phyloP scores from a whole-genome alignment of 352 stramenopile species.

The Globisporangium nagaii region DNA sequence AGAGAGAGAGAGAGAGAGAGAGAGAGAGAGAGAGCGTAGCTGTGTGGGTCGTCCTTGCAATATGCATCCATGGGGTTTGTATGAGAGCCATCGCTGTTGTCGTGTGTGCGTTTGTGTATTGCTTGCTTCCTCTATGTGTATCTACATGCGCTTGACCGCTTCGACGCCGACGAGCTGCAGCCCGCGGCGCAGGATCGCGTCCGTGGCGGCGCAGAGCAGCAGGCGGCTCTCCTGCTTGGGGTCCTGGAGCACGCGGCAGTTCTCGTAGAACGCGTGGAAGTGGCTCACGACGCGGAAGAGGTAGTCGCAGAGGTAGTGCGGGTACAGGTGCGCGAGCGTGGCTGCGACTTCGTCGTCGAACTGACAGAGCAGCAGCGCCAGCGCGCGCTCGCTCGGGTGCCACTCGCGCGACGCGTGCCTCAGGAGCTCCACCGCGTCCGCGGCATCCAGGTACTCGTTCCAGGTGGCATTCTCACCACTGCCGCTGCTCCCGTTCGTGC shows the following conservation, averaged over 20 bases:
- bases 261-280: constrained; percentile 82
- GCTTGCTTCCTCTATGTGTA: background rate
- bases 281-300: constrained; percentile 71
- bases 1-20: background rate
- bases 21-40: background rate
- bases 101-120: no score
- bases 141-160: constrained; percentile 69
- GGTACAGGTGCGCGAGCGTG: constrained; percentile 53
- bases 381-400: constrained; percentile 57
- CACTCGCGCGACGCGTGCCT: constrained; percentile 39
- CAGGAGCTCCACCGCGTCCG: constrained; percentile 30
- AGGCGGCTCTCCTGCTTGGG: constrained; percentile 61
- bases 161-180: constrained; percentile 66
- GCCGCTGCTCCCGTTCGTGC: no score
- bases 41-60: no score
- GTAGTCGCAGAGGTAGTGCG: constrained; percentile 79
- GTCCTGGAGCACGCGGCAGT: constrained; percentile 66
- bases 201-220: constrained; percentile 67
- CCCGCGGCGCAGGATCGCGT: constrained; percentile 58
- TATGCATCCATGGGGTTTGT: no score
- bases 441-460: constrained; percentile 20
- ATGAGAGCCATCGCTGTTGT: no score
- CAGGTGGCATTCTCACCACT: constrained; percentile 24
- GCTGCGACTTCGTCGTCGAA: constrained; percentile 72
- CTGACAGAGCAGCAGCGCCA: constrained; percentile 70